phyloP scores from a whole-genome alignment of 257 asterid species.

The Solanum tarapatanum region DNA sequence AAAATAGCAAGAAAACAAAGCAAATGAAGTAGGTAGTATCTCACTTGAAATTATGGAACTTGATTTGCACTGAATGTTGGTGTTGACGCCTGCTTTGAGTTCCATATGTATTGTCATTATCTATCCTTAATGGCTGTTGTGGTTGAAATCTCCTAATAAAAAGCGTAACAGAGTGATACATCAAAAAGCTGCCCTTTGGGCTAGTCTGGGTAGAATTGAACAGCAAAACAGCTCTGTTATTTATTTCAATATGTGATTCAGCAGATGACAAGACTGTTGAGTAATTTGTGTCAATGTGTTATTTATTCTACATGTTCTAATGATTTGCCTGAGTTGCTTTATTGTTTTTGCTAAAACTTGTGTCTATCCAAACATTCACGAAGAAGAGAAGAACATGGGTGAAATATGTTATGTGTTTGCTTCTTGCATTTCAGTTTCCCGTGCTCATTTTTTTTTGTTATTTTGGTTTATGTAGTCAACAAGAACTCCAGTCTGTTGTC shows the following conservation, averaged over 20 bases:
- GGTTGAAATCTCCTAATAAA: not conserved
- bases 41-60: not conserved
- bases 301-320: not conserved
- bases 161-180: not conserved
- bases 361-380: not conserved
- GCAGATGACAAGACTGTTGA: not conserved
- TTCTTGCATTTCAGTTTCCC: not conserved
- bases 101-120: not conserved
- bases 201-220: not conserved
- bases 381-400: not conserved
- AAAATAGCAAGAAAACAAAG: not conserved
- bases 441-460: not conserved
- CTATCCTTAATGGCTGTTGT: not conserved
- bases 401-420: not conserved
- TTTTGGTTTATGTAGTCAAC: conserved; percentile 25
- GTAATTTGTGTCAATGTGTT: not conserved
- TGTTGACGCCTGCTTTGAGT: not conserved
- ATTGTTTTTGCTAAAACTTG: not conserved
- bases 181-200: not conserved
- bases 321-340: not conserved
- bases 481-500: conserved; percentile 35
- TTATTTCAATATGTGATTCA: not conserved
- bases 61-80: not conserved
- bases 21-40: not conserved
- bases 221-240: not conserved